These are phyloP conservation scores for Phaeodactylum tricornutum DNA, from an alignment of 108 stramenopile species.

Conservation along the genomic window DNA sequence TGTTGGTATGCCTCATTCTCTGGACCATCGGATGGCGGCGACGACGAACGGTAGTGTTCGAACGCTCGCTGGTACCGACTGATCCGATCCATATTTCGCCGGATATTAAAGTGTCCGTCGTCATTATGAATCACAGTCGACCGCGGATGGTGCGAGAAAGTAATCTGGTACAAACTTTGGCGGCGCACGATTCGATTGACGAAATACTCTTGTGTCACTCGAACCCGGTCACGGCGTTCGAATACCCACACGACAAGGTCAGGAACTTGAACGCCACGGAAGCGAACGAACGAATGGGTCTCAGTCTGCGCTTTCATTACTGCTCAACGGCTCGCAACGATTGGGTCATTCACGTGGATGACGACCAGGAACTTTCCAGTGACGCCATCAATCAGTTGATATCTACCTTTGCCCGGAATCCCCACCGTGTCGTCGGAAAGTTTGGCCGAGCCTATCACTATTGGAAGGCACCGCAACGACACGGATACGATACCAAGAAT, in stretches of 20 bases:
- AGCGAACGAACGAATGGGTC: slow-evolving; percentile 23
- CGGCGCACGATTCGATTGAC: slow-evolving; percentile 15
- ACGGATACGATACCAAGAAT: slow-evolving; percentile 19
- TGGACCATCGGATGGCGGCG: no score
- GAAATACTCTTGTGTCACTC: slow-evolving; percentile 28
- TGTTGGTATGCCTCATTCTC: no score
- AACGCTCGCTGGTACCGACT: no score
- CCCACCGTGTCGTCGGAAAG: slow-evolving; percentile 27
- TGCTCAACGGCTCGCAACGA: slow-evolving; percentile 14
- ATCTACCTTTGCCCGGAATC: slow-evolving; percentile 17
- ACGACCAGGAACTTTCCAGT: slow-evolving; percentile 25
- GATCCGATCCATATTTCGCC: no score
- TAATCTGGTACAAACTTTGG: slow-evolving; percentile 18
- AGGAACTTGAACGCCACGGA: slow-evolving; percentile 25
- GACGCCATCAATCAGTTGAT: slow-evolving; percentile 20
- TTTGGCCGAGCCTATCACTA: slow-evolving; percentile 25
- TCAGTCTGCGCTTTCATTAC: slow-evolving; percentile 25
- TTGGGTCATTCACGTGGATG: slow-evolving; percentile 30
- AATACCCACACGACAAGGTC: slow-evolving; percentile 24
- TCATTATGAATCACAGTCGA: slow-evolving; percentile 28
- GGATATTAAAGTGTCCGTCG: slow-evolving; percentile 20
- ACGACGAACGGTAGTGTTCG: no score
- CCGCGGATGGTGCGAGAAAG: slow-evolving; percentile 25
- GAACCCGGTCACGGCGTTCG: slow-evolving; percentile 24
- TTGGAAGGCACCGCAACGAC: not conserved